A percentile compares a stretch with the other conserved stretches of the same genome.
phyloP scores from a whole-genome alignment of 805 yeast genomes.

The Diddensiella transvaalensis region DNA sequence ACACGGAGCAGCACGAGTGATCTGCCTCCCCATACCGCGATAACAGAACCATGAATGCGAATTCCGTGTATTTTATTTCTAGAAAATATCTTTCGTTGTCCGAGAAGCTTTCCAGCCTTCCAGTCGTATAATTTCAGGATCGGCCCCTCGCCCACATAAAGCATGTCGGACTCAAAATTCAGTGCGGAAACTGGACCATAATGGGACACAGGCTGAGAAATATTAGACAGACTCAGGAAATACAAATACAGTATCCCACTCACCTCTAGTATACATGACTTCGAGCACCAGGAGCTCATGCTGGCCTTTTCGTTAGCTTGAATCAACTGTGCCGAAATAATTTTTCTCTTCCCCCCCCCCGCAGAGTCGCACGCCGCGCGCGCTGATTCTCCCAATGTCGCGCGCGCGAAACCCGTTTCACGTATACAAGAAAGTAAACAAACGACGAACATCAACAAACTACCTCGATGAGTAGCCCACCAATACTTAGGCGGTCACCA shows the following conservation, averaged over 20 bases:
- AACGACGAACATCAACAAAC: constrained; percentile 2
- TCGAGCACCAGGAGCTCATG: too few species aligned
- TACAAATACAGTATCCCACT: too few species aligned
- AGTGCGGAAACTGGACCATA: constrained; percentile 66
- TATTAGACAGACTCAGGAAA: too few species aligned
- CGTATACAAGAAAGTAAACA: constrained; percentile 10
- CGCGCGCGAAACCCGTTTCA: too few species aligned
- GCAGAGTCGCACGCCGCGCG: too few species aligned
- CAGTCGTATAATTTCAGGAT: constrained; percentile 52
- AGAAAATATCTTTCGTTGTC: constrained; percentile 48
- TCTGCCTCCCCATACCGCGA: constrained; percentile 65
- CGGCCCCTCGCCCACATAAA: constrained; percentile 73
- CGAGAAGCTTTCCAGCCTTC: constrained; percentile 37
- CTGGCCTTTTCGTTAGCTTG: too few species aligned
- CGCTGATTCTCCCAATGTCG: too few species aligned
- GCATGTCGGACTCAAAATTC: constrained; percentile 38
- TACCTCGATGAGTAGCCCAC: neutral
- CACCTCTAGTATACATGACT: too few species aligned
- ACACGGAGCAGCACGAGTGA: constrained; percentile 49
- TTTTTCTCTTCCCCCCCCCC: too few species aligned
- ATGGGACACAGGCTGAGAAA: constrained; percentile 15
- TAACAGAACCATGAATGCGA: constrained; percentile 31
- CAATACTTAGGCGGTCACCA: constrained; percentile 46
- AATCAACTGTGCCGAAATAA: too few species aligned
- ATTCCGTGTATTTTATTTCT: constrained; percentile 84